Evolutionary conservation across 1,284 basidiomycete species (phyloP).

Genomic region (Irpex rosettiformis): DNA sequence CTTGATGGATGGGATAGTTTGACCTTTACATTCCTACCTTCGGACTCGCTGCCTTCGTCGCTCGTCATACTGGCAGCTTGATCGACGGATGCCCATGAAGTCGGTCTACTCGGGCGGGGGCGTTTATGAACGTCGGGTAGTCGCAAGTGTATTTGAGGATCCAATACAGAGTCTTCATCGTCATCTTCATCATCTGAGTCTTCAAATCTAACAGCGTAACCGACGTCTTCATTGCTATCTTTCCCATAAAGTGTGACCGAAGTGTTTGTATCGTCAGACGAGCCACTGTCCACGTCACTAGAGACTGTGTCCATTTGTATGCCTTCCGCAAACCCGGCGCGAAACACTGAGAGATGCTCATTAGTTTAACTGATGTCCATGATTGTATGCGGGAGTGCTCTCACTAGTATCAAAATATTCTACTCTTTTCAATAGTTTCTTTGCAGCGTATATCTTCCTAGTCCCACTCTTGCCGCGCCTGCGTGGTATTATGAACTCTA

Average conservation of each 20-base stretch:
- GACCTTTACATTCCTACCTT: background rate
- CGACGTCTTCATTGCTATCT: slow-evolving; percentile 17
- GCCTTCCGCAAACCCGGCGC: slow-evolving; percentile 61
- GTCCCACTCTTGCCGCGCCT: slow-evolving; percentile 36
- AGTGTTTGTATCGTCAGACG: background rate
- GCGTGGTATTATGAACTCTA: slow-evolving; percentile 69
- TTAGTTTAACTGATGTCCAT: background rate
- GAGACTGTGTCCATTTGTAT: slow-evolving; percentile 18
- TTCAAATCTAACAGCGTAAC: slow-evolving; percentile 34
- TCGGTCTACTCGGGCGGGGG: background rate
- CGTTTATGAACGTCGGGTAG: slow-evolving; percentile 5
- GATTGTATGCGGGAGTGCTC: slow-evolving; percentile 2
- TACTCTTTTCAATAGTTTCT: slow-evolving; percentile 62
- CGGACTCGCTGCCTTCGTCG: background rate
- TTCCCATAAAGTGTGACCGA: background rate
- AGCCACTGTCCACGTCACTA: slow-evolving; percentile 27
- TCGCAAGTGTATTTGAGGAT: slow-evolving; percentile 20
- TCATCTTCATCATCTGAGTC: slow-evolving; percentile 46
- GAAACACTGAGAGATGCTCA: slow-evolving; percentile 53
- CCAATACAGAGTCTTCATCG: slow-evolving; percentile 46
- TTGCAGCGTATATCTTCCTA: slow-evolving; percentile 61
- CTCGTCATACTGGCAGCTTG: background rate
- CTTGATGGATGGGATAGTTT: background rate
- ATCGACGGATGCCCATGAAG: background rate
- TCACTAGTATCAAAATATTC: slow-evolving; percentile 76